Evolutionary conservation across 2,329 filamentous ascomycete genomes (phyloP), one percentile per base, ranked within the genome.

Genomic region (Penicillium sp.): DNA sequence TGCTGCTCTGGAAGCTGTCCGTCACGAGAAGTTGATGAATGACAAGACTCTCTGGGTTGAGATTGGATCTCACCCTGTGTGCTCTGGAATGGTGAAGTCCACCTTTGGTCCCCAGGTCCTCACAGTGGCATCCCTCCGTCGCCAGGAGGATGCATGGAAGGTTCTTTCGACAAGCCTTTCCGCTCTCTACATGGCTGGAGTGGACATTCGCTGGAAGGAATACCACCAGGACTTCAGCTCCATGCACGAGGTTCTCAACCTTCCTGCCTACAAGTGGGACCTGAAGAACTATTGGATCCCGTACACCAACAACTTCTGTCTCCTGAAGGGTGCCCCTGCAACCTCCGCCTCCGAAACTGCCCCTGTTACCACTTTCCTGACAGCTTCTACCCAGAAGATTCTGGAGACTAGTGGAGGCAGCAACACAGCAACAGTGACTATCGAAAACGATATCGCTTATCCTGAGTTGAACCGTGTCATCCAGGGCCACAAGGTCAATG

Each of bases 21-120:
- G 71, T 33, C 70, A 72, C 8, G 60, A 63, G 3, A 69, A 67
- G 61, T 72, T 84, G 23, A 86, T 89, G 55, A 83, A 88, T 61
- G 86, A 88, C 63, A 87, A 88, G 77, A 89, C 88, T 14, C 80
- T 88, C 23, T 91, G 87, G 85, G 78, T 92, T 56, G 89, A 92
- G 82, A 66, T 83, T 55, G 81, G 81, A 7, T 79, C 80, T 2
- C 77, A 81, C 55, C 76, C 80, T 0, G 71, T 81, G 19, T 80
- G 77, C 58, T 73, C 75, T 2, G 75, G 74, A 44, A 78, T 82
- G 72, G 70, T 81, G 29, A 77, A 77, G 52, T 69, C 86, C 21
- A 86, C 85, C 2, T 83, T 90, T 56, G 86, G 78, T 7, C 78
- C 82, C 82, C 83, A 57, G 78, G 83, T 58, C 80, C 84, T 44